These are phyloP conservation scores for Spergularia marina DNA, from an alignment of 148 eudicot genomes.

Conservation along the genomic window DNA sequence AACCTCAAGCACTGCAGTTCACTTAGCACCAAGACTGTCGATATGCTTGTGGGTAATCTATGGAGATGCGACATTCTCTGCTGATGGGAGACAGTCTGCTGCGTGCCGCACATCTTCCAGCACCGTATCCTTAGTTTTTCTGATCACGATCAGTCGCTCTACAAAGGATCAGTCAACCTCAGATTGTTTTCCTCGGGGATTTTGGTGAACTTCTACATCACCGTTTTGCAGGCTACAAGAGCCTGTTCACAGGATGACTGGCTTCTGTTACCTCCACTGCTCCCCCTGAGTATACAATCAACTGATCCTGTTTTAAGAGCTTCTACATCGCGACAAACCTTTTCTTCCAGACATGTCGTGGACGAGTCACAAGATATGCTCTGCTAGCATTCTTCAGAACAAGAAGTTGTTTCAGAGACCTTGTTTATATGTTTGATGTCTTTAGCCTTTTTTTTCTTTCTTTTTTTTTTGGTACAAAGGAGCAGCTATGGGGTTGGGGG, in stretches of 20 bases:
- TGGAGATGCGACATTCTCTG: slow-evolving; percentile 78
- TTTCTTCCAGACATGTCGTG: slow-evolving; percentile 16
- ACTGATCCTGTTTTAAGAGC: slow-evolving; percentile 29
- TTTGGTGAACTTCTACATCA: slow-evolving; percentile 15
- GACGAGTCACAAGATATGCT: slow-evolving; percentile 6
- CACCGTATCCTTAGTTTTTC: slow-evolving; percentile 24
- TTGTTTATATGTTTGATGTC: slow-evolving; percentile 18
- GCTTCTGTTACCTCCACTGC: slow-evolving; percentile 21
- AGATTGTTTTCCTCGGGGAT: slow-evolving; percentile 44
- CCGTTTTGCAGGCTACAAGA: slow-evolving; percentile 55
- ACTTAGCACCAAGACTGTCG: slow-evolving; percentile 51
- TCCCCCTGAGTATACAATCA: slow-evolving; percentile 23
- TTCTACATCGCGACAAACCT: slow-evolving; percentile 13
- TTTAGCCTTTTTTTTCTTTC: slow-evolving; percentile 18
- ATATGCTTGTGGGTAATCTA: slow-evolving; percentile 51
- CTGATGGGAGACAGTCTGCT: slow-evolving; percentile 20
- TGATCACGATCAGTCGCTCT: slow-evolving; percentile 24
- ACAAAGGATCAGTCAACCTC: slow-evolving; percentile 25
- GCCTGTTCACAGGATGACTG: slow-evolving; percentile 38
- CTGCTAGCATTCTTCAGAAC: slow-evolving; percentile 16
- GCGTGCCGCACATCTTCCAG: background rate
- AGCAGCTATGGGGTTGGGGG: too few species aligned
- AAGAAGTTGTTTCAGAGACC: slow-evolving; percentile 23
- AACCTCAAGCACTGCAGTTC: slow-evolving; percentile 73
- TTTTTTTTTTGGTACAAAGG: too few species aligned